phyloP scores from a whole-genome alignment of 208 protist species.

The Leishmania major region DNA sequence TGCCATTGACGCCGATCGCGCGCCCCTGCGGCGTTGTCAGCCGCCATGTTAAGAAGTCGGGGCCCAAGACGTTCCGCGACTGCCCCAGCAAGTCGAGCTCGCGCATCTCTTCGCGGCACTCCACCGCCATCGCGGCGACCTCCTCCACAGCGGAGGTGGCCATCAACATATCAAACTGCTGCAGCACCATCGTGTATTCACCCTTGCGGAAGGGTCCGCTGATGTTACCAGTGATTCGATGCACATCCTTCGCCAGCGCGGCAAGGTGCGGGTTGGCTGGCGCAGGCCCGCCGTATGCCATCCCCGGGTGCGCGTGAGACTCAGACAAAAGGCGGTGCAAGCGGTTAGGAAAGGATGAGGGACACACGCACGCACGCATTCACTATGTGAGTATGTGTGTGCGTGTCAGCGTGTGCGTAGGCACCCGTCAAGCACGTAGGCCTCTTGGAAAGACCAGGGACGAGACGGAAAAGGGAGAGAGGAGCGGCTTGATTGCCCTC shows the following conservation, averaged over 20 bases:
- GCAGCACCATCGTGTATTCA: constrained; percentile 63
- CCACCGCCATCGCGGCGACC: constrained; percentile 30
- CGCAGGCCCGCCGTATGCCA: neutral
- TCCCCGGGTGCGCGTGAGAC: neutral
- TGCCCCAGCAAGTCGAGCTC: constrained; percentile 31
- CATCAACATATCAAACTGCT: constrained; percentile 78
- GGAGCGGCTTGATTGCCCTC: no score
- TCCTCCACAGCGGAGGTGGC: constrained; percentile 39
- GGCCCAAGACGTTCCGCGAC: constrained; percentile 41
- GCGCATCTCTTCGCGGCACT: constrained; percentile 35
- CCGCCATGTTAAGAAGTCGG: constrained; percentile 42
- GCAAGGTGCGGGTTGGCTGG: constrained; percentile 1
- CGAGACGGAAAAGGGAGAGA: no score
- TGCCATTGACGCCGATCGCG: constrained; percentile 24
- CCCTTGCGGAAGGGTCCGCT: constrained; percentile 45
- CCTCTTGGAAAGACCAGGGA: no score
- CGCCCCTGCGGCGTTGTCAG: constrained; percentile 31
- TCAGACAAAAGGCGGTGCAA: neutral
- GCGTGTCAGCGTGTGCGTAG: neutral
- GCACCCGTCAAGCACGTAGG: no score
- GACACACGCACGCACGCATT: neutral
- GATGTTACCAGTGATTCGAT: constrained; percentile 24
- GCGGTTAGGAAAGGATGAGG: neutral
- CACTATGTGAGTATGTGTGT: neutral
- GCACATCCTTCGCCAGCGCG: constrained; percentile 15